Conservation (phyloP, 345 rosid genomes). For the Hibiscus syriacus region DNA sequence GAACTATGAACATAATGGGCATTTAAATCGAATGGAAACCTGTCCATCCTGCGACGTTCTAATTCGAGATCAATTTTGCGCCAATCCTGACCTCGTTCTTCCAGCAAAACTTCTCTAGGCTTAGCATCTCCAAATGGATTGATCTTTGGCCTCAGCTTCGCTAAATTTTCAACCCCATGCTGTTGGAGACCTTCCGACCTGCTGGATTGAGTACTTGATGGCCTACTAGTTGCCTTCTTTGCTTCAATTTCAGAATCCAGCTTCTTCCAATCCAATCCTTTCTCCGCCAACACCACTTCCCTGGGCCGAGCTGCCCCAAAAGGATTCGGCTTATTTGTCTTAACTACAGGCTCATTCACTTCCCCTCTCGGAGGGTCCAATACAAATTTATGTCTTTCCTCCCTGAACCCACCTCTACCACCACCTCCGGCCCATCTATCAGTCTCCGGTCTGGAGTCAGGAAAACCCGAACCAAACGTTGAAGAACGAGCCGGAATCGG, state of each 20-base stretch:
- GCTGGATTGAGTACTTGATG: constrained; percentile 79
- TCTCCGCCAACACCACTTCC: constrained; percentile 86
- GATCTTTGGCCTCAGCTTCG: constrained; percentile 67
- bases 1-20: background rate
- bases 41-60: constrained; percentile 78
- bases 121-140: constrained; percentile 98
- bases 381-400: constrained; percentile 62
- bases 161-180: constrained; percentile 53
- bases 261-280: constrained; percentile 90
- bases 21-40: constrained; percentile 26
- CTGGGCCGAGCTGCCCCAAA: constrained; percentile 94
- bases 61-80: constrained; percentile 80
- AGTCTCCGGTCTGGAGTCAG: constrained; percentile 45
- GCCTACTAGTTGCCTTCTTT: constrained; percentile 69
- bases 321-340: constrained; percentile 61
- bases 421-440: constrained; percentile 72
- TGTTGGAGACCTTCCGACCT: constrained; percentile 66
- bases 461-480: constrained; percentile 60
- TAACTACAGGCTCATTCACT: constrained; percentile 36
- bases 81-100: constrained; percentile 89
- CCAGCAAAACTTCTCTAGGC: constrained; percentile 87
- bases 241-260: constrained; percentile 70
- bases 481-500: constrained; percentile 45
- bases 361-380: constrained; percentile 60
- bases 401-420: constrained; percentile 30